These are phyloP conservation scores for Hyphopichia buzzinii DNA, from an alignment of 1,139 yeast genomes.

Conservation along the genomic window DNA sequence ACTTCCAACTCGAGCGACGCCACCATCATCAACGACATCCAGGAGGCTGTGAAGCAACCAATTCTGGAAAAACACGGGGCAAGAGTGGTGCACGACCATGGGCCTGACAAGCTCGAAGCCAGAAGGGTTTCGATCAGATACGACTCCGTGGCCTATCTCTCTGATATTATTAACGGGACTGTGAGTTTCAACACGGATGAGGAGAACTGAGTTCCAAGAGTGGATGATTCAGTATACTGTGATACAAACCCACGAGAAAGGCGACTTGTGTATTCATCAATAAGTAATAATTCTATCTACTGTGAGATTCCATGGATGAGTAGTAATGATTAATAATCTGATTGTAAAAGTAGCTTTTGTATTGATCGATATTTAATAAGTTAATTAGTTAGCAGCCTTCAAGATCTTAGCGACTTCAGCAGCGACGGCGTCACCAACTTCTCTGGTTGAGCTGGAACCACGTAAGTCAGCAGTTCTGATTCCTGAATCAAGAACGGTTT, in stretches of 20 bases:
- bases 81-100: not conserved
- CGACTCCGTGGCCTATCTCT: conserved; percentile 34
- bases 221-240: no score
- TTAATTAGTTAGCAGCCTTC: conserved; percentile 10
- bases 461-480: conserved; percentile 89
- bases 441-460: conserved; percentile 74
- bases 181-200: conserved; percentile 15
- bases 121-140: conserved; percentile 13
- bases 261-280: no score
- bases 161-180: conserved; percentile 31
- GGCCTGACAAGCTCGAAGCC: not conserved
- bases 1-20: conserved; percentile 33
- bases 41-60: conserved; percentile 3
- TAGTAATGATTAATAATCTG: no score
- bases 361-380: no score
- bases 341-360: no score
- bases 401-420: conserved; percentile 64
- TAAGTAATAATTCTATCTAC: no score
- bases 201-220: no score
- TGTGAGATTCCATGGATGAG: no score
- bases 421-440: conserved; percentile 92
- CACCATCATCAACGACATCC: conserved; percentile 25
- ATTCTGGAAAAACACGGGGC: conserved; percentile 4
- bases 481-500: conserved; percentile 74
- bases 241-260: no score